These are phyloP conservation scores for Aspergillus phoenicis DNA, from an alignment of 2,329 filamentous ascomycete species.

Conservation along the genomic window DNA sequence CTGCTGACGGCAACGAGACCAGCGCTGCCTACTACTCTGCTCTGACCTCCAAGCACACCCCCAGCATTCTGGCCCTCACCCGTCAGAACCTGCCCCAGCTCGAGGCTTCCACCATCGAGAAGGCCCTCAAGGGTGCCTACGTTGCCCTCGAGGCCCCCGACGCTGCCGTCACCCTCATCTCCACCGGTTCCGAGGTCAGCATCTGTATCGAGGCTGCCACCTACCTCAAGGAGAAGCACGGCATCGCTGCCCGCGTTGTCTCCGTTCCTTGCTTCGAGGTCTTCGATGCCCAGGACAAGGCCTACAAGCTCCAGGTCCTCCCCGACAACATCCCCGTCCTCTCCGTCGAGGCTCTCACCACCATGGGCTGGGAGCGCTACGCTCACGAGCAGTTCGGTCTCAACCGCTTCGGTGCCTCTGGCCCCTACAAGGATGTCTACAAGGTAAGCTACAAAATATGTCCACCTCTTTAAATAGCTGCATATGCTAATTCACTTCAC, in stretches of 20 bases:
- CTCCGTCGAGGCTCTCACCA: slow-evolving; percentile 95
- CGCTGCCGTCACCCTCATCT: slow-evolving; percentile 85
- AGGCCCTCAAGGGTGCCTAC: slow-evolving; percentile 93
- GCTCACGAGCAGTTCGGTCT: slow-evolving; percentile 99
- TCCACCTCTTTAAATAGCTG: background rate
- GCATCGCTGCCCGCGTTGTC: slow-evolving; percentile 85
- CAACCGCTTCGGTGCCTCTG: slow-evolving; percentile 97
- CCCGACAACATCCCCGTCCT: slow-evolving; percentile 91
- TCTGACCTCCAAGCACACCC: slow-evolving; percentile 84
- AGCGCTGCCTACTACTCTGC: slow-evolving; percentile 97
- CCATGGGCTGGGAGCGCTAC: slow-evolving; percentile 98
- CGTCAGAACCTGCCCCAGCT: slow-evolving; percentile 98
- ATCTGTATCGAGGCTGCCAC: slow-evolving; percentile 93
- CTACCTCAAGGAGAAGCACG: slow-evolving; percentile 84
- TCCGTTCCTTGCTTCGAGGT: slow-evolving; percentile 97
- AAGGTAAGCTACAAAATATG: slow-evolving; percentile 59
- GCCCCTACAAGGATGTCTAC: slow-evolving; percentile 97
- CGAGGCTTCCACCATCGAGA: slow-evolving; percentile 87
- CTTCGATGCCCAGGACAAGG: slow-evolving; percentile 91
- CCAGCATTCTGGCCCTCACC: slow-evolving; percentile 90
- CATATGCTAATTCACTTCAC: slow-evolving; percentile 16
- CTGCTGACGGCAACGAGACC: slow-evolving; percentile 97
- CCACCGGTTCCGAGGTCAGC: slow-evolving; percentile 93
- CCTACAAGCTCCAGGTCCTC: slow-evolving; percentile 89
- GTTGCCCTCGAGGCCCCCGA: slow-evolving; percentile 80